Base-by-base conservation (phyloP, 2,329 filamentous ascomycete genomes). In the Penicillium sumatraense region DNA sequence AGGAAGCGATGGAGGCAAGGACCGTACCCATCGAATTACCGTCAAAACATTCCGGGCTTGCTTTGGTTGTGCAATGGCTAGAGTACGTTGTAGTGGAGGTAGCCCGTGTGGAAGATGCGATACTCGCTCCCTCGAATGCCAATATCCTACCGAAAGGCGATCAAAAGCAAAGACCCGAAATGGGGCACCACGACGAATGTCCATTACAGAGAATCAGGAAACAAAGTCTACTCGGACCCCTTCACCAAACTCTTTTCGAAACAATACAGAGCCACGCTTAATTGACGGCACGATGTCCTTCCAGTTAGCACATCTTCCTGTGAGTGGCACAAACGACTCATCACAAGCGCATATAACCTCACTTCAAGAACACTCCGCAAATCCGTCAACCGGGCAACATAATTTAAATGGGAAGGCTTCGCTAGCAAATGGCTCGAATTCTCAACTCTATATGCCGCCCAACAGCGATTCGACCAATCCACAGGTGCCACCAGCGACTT, bases 1-100 rank as follows among this genome's bases (percentile, higher is more conserved):
- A 20, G 73, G 66, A n/a, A 64, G 56, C 4, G 68, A 72, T 26
- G 70, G 68, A 0, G 69, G 70, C 16, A 69, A 69, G 42, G 69
- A 73, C 42, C 69, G 69, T 7, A 64, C 71, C 5, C 74, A 77
- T 51, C 68, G 74, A 3, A 76, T 77, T 49, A 77, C 73, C 2
- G 69, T 75, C 49, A 75, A 75, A 49, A 76, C 74, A 3, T 77
- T 77, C 48, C 67, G 74, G 35, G 74, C 74, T 3, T 77, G 74
- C 49, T 74, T 66, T 50, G 68, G 71, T 52, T 77, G 74, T 46
- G 74, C 74, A 24, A 65, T 69, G 11, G 74, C 74, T 27, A 66
- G 74, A 61, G 74, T 75, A 3, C 63, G 74, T 56, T 76, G 74
- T 55, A 74, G 72, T 50, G 74, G 74, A 5, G 72, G 72, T 13